These are phyloP conservation scores for Globisporangium recalcitrans DNA, from an alignment of 352 stramenopile species.

Conservation along the genomic window DNA sequence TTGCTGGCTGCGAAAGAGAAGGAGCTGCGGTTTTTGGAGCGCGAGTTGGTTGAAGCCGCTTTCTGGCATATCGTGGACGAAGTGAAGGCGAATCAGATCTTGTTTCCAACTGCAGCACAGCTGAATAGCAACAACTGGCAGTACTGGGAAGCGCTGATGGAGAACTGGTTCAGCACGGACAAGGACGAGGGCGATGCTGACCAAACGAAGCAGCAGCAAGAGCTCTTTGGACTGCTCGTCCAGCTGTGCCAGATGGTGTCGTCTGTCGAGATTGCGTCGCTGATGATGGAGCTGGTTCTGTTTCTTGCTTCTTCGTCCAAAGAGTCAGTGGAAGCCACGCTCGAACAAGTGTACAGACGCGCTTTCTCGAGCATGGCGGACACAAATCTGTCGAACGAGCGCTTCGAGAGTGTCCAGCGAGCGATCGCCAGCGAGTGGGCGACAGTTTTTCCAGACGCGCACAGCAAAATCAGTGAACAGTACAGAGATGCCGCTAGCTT, in stretches of 20 bases:
- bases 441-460: constrained; percentile 6
- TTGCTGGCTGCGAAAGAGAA: constrained; percentile 16
- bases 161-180: constrained; percentile 11
- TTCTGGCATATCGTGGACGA: constrained; percentile 27
- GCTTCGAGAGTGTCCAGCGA: neutral
- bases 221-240: constrained; percentile 8
- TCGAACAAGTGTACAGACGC: constrained; percentile 1
- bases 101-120: neutral
- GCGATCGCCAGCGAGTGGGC: constrained; percentile 5
- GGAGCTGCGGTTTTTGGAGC: constrained; percentile 36
- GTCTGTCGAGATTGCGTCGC: constrained; percentile 14
- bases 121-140: neutral
- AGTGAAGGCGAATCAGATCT: constrained; percentile 11
- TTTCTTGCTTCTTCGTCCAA: neutral
- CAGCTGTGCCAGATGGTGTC: constrained; percentile 11
- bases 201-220: neutral
- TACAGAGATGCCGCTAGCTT: neutral
- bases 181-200: neutral
- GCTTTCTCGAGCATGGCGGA: constrained; percentile 4
- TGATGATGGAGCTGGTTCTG: constrained; percentile 15
- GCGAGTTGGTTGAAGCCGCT: constrained; percentile 26
- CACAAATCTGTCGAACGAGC: neutral
- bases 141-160: constrained; percentile 10
- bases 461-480: constrained; percentile 3
- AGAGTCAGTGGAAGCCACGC: neutral